phyloP scores from a whole-genome alignment of 2,329 filamentous ascomycete species.

The Penicillium oxalicum region DNA sequence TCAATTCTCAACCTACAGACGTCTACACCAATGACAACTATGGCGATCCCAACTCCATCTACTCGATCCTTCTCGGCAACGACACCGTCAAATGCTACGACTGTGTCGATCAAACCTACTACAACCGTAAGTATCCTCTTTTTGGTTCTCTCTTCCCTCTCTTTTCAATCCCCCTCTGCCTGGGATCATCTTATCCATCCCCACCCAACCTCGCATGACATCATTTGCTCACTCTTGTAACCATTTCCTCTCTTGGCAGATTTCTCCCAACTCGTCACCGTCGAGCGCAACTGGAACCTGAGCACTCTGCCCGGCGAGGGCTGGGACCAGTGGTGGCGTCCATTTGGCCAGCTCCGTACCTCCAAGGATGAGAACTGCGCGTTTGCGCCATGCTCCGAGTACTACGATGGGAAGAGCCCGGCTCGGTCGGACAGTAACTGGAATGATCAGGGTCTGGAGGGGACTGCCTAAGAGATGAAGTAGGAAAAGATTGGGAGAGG shows the following conservation, averaged over 20 bases:
- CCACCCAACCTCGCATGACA: too few relatives aligned
- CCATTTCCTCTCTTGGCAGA: not conserved
- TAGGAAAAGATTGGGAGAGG: too few relatives aligned
- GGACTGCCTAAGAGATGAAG: too few relatives aligned
- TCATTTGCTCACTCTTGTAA: too few relatives aligned
- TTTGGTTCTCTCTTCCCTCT: too few relatives aligned
- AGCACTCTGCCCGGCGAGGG: not conserved
- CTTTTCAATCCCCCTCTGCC: too few relatives aligned
- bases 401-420: not conserved
- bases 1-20: not conserved
- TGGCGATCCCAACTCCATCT: slow-evolving; percentile 8
- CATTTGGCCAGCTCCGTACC: not conserved
- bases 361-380: not conserved
- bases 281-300: not conserved
- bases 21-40: slow-evolving; percentile 1
- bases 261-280: not conserved
- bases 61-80: slow-evolving; percentile 8
- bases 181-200: too few relatives aligned
- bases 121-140: slow-evolving; percentile 5
- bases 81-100: slow-evolving; percentile 9
- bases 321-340: not conserved
- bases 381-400: not conserved
- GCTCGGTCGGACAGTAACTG: not conserved
- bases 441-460: not conserved
- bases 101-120: slow-evolving; percentile 8